Evolutionary conservation across 345 rosid genomes (phyloP).

Genomic region (Boechera retrofracta): DNA sequence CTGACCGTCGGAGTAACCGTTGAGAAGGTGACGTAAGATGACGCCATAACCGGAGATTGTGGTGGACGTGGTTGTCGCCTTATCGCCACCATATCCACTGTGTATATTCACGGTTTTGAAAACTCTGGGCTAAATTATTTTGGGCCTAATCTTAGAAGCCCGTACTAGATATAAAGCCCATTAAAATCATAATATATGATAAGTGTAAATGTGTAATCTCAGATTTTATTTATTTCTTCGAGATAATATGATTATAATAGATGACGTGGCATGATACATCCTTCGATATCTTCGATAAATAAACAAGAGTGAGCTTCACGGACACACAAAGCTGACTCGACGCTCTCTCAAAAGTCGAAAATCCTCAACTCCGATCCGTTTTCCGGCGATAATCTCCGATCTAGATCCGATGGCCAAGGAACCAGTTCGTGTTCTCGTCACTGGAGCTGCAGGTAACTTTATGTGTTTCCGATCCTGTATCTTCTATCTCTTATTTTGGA

Average conservation of each 20-base stretch:
- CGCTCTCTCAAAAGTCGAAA: slow-evolving; percentile 11
- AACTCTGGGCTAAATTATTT: not conserved
- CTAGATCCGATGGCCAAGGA: slow-evolving; percentile 78
- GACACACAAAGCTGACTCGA: not conserved
- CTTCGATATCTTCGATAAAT: slow-evolving; percentile 27
- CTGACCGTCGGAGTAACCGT: slow-evolving; percentile 33
- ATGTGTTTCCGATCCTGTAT: not conserved
- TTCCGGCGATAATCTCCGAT: slow-evolving; percentile 39
- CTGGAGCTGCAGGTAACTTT: slow-evolving; percentile 94
- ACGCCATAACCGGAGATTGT: slow-evolving; percentile 44
- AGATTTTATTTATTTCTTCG: slow-evolving; percentile 23
- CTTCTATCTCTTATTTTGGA: slow-evolving; percentile 21
- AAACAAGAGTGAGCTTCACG: slow-evolving; percentile 39
- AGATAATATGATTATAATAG: slow-evolving; percentile 29
- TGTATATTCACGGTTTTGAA: not conserved
- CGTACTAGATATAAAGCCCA: slow-evolving; percentile 19
- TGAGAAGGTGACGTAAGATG: slow-evolving; percentile 39
- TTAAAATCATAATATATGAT: not conserved
- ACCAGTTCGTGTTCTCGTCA: slow-evolving; percentile 96
- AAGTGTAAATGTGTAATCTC: not conserved
- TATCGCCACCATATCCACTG: slow-evolving; percentile 22
- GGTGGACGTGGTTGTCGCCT: slow-evolving; percentile 31
- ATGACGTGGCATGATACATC: slow-evolving; percentile 35
- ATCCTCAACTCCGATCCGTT: slow-evolving; percentile 21
- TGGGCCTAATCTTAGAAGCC: slow-evolving; percentile 22